Base-by-base conservation (phyloP, 1,139 yeast species). In the Geotrichum aggregatum region DNA sequence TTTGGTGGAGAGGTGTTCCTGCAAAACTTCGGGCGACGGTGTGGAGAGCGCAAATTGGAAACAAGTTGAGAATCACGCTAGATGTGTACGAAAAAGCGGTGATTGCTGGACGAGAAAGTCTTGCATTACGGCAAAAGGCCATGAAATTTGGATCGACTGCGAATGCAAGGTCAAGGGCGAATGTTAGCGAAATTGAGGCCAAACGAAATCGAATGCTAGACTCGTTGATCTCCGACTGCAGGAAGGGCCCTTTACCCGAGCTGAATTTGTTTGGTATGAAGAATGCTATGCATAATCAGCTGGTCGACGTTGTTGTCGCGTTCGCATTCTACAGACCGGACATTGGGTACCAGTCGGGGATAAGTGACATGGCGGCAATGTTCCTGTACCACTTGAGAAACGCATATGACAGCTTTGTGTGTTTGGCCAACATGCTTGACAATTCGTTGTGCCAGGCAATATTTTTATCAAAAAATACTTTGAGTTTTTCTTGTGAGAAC, bases 1-100 rank as follows among this genome's bases (percentile, higher is more conserved):
- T 82, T 54, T 80, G 83, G 78, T 83, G 88, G 87, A 69, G 87
- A 49, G 87, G 87, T 1, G 66, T 84, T 1, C 84, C 87, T 2
- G 54, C 68, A n/a, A 61, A 64, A 36, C 63, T 75, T 16, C 69
- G 91, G 44, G 66, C 72, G 7, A 65, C 65, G 13, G 70, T 83
- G 3, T 84, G 91, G 91, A 66, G 68, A 56, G 66, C 66, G 47
- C 73, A 72, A 49, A 67, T 77, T 33, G 78, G 79, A 11, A 72
- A 71, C 54, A 58, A 63, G n/a, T 61, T 66, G 41, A 54, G 60
- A 3, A 53, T 71, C 24, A 54, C 63, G 6, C 41, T 57, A 3
- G 56, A 57, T 1, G 49, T 60, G 3, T 62, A 63, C 43, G 56
- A 52, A 10, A 47, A 52, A 2, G 61, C 67, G 24, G 50, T 67